Conservation (phyloP, 345 rosid genomes). For the Boechera stricta region DNA sequence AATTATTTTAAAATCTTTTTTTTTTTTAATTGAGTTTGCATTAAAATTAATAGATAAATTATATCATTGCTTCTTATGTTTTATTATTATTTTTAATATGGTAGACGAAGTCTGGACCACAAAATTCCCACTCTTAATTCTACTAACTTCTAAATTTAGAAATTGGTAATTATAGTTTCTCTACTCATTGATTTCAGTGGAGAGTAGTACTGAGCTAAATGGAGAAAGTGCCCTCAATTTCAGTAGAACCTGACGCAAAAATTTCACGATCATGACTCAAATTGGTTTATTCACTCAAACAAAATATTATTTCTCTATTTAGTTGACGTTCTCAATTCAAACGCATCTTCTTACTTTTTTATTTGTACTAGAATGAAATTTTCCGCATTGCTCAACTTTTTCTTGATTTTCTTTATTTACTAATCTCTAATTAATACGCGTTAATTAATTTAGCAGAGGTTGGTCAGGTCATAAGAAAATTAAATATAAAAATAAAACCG, state of each 20-base stretch:
- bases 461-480: not conserved
- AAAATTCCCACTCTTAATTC: not conserved
- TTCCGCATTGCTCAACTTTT: not conserved
- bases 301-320: not conserved
- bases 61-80: too few species aligned
- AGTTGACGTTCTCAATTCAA: not conserved
- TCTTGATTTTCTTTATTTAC: not conserved
- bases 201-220: not conserved
- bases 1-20: too few species aligned
- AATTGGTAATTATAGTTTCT: not conserved
- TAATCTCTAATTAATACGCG: not conserved
- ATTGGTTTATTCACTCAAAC: constrained; percentile 6
- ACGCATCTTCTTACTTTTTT: constrained; percentile 15
- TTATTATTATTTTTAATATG: too few species aligned
- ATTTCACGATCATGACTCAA: not conserved
- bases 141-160: constrained; percentile 1
- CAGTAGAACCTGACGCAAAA: constrained; percentile 12
- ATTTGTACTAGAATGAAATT: not conserved
- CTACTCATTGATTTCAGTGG: constrained; percentile 26
- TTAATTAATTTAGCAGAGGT: not conserved
- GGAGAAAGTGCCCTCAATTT: not conserved
- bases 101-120: constrained; percentile 22
- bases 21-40: too few species aligned
- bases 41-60: too few species aligned
- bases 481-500: too few species aligned